Evolutionary conservation across 2,329 filamentous ascomycete genomes (phyloP), one percentile per base, ranked within the genome.

Genomic region (Ophiostoma sp.): DNA sequence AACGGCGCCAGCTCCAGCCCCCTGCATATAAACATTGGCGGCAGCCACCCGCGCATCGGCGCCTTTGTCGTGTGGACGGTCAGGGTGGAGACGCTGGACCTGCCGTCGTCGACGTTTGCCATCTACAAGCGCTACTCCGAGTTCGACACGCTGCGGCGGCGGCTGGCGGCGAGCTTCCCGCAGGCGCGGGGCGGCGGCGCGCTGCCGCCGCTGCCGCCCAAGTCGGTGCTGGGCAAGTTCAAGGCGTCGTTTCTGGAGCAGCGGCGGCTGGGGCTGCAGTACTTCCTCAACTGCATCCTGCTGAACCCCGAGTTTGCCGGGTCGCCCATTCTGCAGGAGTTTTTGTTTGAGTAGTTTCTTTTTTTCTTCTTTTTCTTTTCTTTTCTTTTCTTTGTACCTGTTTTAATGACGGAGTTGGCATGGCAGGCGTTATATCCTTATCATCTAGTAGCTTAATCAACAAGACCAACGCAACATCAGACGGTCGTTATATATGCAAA

Each of bases 11-110:
- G 62, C 27, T 33, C 33, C 15, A 31, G 35, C 13, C 31, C 52
- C n/a, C 31, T 44, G 83, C 48, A 64, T 27, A 5, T 23, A 33
- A 20, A 41, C 33, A 31, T 85, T 67, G 83, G 84, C 73, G 44
- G 39, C 20, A 36, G 23, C 33, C 68, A 70, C n/a, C 68, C 71
- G 11, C 66, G 83, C 74, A 83, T 88, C 36, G 94, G 94, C n/a
- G 91, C 94, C 1, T 99, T 98, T 81, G 92, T 97, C 1, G 93
- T 97, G 8, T 99, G 92, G 92, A 95, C 93, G 77, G 93, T 95
- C 76, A 88, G 85, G 67, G 92, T 99, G 64, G 89, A 95, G 78
- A 97, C 93, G 3, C 81, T 98, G 68, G 93, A 94, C 78, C 23
- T 54, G 20, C 65, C n/a, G 52, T 62, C 52, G 8, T n/a, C 66